Base-by-base conservation (phyloP, 228 moss, liverwort and hornwort genomes). In the Sphagnum fallax region DNA sequence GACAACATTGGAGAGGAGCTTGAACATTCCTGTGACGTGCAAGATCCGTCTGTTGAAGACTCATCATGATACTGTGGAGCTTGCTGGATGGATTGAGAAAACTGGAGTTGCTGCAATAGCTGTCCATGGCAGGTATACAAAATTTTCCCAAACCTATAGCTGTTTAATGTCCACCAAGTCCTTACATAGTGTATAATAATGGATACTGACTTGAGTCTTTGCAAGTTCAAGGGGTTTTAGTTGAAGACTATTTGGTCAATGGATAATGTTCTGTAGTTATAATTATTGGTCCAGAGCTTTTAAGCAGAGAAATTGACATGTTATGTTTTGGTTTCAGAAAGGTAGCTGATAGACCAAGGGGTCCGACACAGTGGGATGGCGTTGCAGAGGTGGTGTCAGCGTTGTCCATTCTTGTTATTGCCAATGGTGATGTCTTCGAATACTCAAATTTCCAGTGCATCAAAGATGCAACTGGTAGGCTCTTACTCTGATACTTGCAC, bases 351-450 rank as follows among this genome's bases (percentile, higher is more conserved):
- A 77, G 93, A 72, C 86, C 93, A 18, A 83, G 93, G 65, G 93
- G 91, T 60, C 93, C 91, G 50, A 93, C 96, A 59, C 82, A 78
- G 72, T 96, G 96, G 96, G 93, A 91, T 69, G 91, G 91, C 52
- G 91, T 96, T 65, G 74, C 83, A 60, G 89, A 89, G 65, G 96
- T 96, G 10, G 96, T 83, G 18, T 89, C 93, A 11, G 96, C 90
- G 52, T 61, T 93, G 52, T 85, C 91, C 51, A 87, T 97, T 50
- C 97, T 93, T 5, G 88, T 90, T 51, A 90, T 97, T 70, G 97
- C 93, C 0, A 97, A 97, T 71, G 97, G 97, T 5, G 97, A 97
- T 70, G 88, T 96, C 61, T 86, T 93, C 60, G 88, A 93, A 65
- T 91, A 91, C 61, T 74, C 72, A 52, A 93, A 97, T 79, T 97